A percentile compares a stretch with the other conserved stretches of the same genome.
Conservation (phyloP, 805 yeast genomes). For the Starmerella stellata region DNA sequence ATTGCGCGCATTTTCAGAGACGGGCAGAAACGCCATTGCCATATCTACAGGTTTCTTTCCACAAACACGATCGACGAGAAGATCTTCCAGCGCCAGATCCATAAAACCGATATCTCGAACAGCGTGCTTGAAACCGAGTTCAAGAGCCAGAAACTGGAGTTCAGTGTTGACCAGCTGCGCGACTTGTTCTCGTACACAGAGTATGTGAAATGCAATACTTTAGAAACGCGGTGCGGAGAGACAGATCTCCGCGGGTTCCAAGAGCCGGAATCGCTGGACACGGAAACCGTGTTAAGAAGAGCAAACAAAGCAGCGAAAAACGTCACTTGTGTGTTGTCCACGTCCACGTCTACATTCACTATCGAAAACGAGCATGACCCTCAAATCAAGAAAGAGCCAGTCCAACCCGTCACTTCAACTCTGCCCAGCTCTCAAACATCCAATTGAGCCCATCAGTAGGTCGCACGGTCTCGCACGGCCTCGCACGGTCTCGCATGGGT, state of each 20-base stretch:
- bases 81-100: conserved; percentile 76
- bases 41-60: conserved; percentile 63
- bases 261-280: not conserved
- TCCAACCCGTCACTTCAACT: too few species aligned
- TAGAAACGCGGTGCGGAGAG: conserved; percentile 27
- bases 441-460: too few species aligned
- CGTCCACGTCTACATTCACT: not conserved
- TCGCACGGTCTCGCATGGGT: too few species aligned
- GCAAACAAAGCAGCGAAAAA: not conserved
- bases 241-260: conserved; percentile 2
- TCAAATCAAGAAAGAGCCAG: too few species aligned
- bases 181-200: conserved; percentile 50
- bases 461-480: too few species aligned
- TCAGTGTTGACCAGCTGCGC: conserved; percentile 47
- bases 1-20: conserved; percentile 92
- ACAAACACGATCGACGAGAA: conserved; percentile 82
- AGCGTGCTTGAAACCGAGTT: conserved; percentile 35
- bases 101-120: conserved; percentile 63
- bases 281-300: not conserved
- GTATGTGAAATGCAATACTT: conserved; percentile 47
- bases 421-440: too few species aligned
- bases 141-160: conserved; percentile 23
- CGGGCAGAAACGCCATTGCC: conserved; percentile 68
- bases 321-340: conserved; percentile 9
- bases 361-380: too few species aligned